phyloP scores from a whole-genome alignment of 306 rosid species.

The Sphenostylis stenocarpa region DNA sequence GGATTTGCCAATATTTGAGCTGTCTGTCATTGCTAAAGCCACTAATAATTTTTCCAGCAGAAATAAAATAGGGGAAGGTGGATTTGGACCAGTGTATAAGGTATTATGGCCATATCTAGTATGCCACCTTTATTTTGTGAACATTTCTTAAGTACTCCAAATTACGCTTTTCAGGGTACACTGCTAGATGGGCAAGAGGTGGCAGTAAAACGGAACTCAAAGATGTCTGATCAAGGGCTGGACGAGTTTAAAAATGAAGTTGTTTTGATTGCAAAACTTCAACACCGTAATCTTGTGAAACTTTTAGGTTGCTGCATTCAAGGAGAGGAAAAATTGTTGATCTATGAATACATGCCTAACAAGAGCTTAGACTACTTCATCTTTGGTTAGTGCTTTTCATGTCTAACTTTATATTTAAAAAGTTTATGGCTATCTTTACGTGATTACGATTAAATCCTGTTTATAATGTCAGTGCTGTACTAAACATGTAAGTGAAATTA shows the following conservation, averaged over 20 bases:
- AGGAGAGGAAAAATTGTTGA: not conserved
- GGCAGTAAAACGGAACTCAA: not conserved
- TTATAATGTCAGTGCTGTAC: not conserved
- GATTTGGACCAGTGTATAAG: constrained; percentile 10
- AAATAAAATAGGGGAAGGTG: not conserved
- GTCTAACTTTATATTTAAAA: not conserved
- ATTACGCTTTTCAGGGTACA: not conserved
- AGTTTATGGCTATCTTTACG: not conserved
- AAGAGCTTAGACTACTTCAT: not conserved
- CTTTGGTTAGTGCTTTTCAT: not conserved
- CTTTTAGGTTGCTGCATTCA: not conserved
- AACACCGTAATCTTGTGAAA: not conserved
- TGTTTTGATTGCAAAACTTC: not conserved
- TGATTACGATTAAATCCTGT: not conserved
- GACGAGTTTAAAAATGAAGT: not conserved
- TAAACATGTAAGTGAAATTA: not conserved
- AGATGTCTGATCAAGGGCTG: not conserved
- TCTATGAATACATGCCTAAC: not conserved
- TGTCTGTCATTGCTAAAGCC: not conserved
- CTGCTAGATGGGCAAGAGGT: not conserved
- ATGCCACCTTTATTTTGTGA: not conserved
- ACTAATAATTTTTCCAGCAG: not conserved
- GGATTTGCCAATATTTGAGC: not conserved
- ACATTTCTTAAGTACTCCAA: not conserved
- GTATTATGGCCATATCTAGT: not conserved